Percentiles rank a stretch among this genome's conserved stretches.
These are phyloP conservation scores for Entophlyctis luteolus DNA, from an alignment of 192 early-diverging fungal species.

Conservation along the genomic window DNA sequence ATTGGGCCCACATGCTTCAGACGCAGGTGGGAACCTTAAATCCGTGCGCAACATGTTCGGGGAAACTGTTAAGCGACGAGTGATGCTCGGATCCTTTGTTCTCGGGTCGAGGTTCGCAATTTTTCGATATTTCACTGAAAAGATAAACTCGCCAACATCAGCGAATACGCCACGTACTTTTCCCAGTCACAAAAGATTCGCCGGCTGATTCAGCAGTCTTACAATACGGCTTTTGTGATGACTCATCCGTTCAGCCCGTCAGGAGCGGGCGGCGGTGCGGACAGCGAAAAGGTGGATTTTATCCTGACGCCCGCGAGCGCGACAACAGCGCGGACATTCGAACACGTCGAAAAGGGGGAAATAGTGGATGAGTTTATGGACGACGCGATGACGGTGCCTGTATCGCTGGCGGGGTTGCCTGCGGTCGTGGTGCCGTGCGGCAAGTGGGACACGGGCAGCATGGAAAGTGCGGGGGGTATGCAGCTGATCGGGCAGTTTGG, in stretches of 20 bases:
- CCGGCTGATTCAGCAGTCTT: slow-evolving; percentile 71
- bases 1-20: background rate
- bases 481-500: slow-evolving; percentile 87
- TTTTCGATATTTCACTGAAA: background rate
- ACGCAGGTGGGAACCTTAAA: slow-evolving; percentile 38
- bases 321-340: slow-evolving; percentile 55
- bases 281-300: slow-evolving; percentile 54
- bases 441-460: slow-evolving; percentile 4
- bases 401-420: slow-evolving; percentile 73
- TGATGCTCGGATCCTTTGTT: slow-evolving; percentile 83
- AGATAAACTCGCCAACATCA: background rate
- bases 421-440: slow-evolving; percentile 31
- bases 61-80: slow-evolving; percentile 72
- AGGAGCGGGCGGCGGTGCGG: background rate
- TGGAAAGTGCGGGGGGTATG: slow-evolving; percentile 70
- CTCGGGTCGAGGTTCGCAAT: slow-evolving; percentile 64
- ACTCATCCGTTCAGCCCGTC: slow-evolving; percentile 52
- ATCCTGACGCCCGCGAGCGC: slow-evolving; percentile 77
- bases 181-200: slow-evolving; percentile 79
- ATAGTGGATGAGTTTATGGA: slow-evolving; percentile 85
- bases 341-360: slow-evolving; percentile 29
- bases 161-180: slow-evolving; percentile 66
- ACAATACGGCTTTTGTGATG: slow-evolving; percentile 65
- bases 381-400: slow-evolving; percentile 88
- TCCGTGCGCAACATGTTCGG: slow-evolving; percentile 75